Percentiles rank a stretch among this genome's conserved stretches.
phyloP scores from a whole-genome alignment of 805 yeast genomes.

The Sugiyamaella floridensis region DNA sequence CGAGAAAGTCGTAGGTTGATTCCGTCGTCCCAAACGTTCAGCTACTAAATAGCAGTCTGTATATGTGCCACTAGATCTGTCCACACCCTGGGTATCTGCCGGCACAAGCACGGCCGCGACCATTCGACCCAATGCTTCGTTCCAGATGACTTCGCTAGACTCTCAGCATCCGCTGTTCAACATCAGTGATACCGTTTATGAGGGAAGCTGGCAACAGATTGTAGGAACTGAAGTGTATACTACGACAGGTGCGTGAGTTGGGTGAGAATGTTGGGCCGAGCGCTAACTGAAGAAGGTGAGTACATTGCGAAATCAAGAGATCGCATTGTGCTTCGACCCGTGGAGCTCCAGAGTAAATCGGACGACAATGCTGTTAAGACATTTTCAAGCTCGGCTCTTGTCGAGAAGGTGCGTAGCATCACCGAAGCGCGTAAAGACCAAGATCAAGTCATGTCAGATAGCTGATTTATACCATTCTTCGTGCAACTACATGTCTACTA shows the following conservation, averaged over 20 bases:
- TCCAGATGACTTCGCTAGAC: slow-evolving; percentile 53
- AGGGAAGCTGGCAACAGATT: slow-evolving; percentile 68
- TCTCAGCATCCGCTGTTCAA: slow-evolving; percentile 49
- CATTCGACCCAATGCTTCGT: slow-evolving; percentile 35
- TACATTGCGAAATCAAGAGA: slow-evolving; percentile 22
- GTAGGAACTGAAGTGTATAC: slow-evolving; percentile 67
- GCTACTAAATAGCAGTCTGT: slow-evolving; percentile 30
- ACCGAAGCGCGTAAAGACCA: not conserved
- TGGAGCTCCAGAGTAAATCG: slow-evolving; percentile 2
- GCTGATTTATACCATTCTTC: too few species aligned
- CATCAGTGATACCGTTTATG: slow-evolving; percentile 52
- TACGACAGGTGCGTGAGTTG: slow-evolving; percentile 8
- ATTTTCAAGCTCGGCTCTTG: not conserved
- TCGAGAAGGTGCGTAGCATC: not conserved
- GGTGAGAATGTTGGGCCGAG: not conserved
- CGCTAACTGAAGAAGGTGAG: slow-evolving; percentile 23
- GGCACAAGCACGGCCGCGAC: slow-evolving; percentile 9
- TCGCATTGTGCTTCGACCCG: slow-evolving; percentile 22
- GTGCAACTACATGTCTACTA: too few species aligned
- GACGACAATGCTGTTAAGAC: not conserved
- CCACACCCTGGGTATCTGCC: slow-evolving; percentile 13
- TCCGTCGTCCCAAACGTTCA: not conserved
- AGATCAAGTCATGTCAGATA: not conserved
- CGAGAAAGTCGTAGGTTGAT: slow-evolving; percentile 11
- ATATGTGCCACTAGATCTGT: slow-evolving; percentile 47